Base-by-base conservation (phyloP, 2,329 filamentous ascomycete species). In the Colletotrichum tofieldiae region DNA sequence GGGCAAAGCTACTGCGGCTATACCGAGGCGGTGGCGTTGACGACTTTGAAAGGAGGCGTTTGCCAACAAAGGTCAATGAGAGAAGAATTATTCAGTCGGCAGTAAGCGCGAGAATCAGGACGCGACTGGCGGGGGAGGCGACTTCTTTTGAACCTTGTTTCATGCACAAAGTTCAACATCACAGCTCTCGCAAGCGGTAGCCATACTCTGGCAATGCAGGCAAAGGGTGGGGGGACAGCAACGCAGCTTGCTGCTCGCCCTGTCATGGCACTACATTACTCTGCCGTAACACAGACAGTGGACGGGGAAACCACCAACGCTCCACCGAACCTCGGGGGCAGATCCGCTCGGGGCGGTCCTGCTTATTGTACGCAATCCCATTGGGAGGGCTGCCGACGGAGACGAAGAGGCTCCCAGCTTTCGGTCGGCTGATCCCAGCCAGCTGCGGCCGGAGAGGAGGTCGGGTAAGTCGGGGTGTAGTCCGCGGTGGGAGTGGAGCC, bases 71-170 rank as follows among this genome's bases (percentile, higher is more conserved):
- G 37, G 26, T 47, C 26, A 51, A 32, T 23, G 23, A n/a, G 23
- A 16, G 39, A 16, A 26, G 14, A 41, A 5, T 37, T 8, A 55
- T 45, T 11, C 5, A 32, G 43, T n/a, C 23, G n/a, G 20, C 18
- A 18, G 29, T 11, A 61, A 52, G 23, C 7, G 63, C 18, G 67
- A 32, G 49, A 37, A 39, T 32, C 8, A 8, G n/a, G 20, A n/a
- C 2, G 51, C 9, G 55, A 47, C 43, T 39, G 29, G 52, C 23
- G 29, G 65, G 54, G 69, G 51, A 37, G 32, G 51, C 51, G 43
- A 59, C 51, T 39, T 64, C 51, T 68, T 72, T 68, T 64, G 65
- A 72, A 69, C 65, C 54, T 58, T 63, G 52, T 67, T 55, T 60
- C 47, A 52, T 35, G 16, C 59, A 49, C 43, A 41, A 49, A 26